Conservation (phyloP, 305 asterid species). For the Solanum hybrid region DNA sequence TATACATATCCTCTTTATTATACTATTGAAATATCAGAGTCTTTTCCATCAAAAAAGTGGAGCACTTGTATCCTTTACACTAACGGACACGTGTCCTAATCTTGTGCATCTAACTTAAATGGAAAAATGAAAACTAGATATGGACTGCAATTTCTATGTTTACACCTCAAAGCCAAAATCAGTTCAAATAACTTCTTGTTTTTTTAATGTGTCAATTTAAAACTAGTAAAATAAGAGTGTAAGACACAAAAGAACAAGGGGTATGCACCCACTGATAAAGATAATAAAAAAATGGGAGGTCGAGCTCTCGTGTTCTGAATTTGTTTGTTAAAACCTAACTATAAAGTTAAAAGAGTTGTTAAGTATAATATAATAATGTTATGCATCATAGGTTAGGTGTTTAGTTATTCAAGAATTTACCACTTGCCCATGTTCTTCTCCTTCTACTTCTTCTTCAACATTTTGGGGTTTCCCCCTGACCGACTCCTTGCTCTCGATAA, state of each 20-base stretch:
- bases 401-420: constrained; percentile 12
- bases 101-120: background rate
- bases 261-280: background rate
- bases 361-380: background rate
- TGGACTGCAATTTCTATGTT: background rate
- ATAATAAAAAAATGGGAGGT: background rate
- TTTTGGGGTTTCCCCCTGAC: background rate
- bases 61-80: background rate
- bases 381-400: constrained; percentile 4
- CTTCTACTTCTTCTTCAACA: constrained; percentile 4
- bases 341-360: constrained; percentile 11
- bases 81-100: too few relatives aligned
- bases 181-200: background rate
- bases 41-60: too few relatives aligned
- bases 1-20: too few relatives aligned
- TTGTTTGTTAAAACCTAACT: constrained; percentile 15
- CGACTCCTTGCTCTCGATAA: background rate
- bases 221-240: background rate
- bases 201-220: background rate
- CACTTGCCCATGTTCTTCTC: constrained; percentile 18
- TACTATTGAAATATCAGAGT: too few relatives aligned
- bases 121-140: background rate
- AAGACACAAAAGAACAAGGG: constrained; percentile 1
- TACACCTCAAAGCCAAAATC: background rate
- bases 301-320: constrained; percentile 46